A percentile compares a stretch with the other conserved stretches of the same genome.
These are phyloP conservation scores for Allodekkera sacchari DNA, from an alignment of 805 yeast species.

Conservation along the genomic window DNA sequence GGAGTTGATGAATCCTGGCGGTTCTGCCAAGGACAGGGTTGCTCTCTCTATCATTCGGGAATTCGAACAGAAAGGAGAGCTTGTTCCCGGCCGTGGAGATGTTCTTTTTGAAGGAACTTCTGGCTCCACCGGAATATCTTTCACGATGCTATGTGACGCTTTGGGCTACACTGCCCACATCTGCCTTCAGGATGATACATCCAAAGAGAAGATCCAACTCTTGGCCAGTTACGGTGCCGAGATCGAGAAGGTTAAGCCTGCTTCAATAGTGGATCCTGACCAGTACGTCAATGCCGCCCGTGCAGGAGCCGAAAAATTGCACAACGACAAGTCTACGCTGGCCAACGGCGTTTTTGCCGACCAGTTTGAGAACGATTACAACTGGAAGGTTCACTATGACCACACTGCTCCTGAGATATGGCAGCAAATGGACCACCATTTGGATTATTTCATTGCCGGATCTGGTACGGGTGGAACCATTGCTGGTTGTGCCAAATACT, in stretches of 20 bases:
- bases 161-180: conserved; percentile 86
- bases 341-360: conserved; percentile 79
- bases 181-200: conserved; percentile 92
- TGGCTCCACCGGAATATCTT: conserved; percentile 93
- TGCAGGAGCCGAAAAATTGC: conserved; percentile 47
- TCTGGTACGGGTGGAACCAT: conserved; percentile 98
- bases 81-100: conserved; percentile 57
- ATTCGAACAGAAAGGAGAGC: conserved; percentile 51
- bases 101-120: conserved; percentile 90
- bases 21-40: conserved; percentile 92
- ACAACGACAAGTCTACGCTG: conserved; percentile 27
- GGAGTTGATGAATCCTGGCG: conserved; percentile 86
- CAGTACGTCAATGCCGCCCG: conserved; percentile 91
- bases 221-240: conserved; percentile 71
- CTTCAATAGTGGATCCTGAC: conserved; percentile 86
- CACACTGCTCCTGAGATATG: conserved; percentile 94
- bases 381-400: conserved; percentile 76
- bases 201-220: conserved; percentile 69
- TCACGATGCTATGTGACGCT: conserved; percentile 84
- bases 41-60: conserved; percentile 75
- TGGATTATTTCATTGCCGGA: conserved; percentile 81
- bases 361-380: conserved; percentile 88
- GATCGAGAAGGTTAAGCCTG: conserved; percentile 84
- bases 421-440: conserved; percentile 51
- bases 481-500: conserved; percentile 76